phyloP scores from a whole-genome alignment of 2,329 filamentous ascomycete genomes.

The Emericellopsis atlantica region DNA sequence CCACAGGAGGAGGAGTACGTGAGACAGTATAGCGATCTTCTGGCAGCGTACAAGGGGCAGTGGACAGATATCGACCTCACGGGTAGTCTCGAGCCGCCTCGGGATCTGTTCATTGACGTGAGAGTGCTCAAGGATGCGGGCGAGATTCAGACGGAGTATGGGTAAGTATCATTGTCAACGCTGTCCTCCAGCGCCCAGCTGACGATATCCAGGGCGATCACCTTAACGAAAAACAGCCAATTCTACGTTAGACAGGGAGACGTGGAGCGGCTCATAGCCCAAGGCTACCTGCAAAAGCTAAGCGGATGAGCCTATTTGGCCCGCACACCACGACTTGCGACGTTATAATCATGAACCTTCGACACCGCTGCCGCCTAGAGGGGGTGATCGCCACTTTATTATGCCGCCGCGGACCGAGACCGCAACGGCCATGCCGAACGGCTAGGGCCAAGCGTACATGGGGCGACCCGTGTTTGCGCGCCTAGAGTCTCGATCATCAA shows the following conservation, averaged over 20 bases:
- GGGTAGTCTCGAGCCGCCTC: constrained; percentile 85
- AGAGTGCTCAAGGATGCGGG: constrained; percentile 91
- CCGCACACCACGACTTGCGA: neutral
- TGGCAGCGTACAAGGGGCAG: constrained; percentile 94
- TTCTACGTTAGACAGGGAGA: constrained; percentile 95
- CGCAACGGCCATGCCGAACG: neutral
- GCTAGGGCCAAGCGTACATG: neutral
- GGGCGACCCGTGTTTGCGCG: too few relatives aligned
- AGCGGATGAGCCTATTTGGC: constrained; percentile 20
- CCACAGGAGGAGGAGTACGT: constrained; percentile 97
- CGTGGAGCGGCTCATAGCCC: constrained; percentile 84
- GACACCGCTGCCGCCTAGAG: too few relatives aligned
- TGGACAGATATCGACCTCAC: constrained; percentile 98
- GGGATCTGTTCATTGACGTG: constrained; percentile 93
- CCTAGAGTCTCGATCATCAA: neutral
- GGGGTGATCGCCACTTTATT: too few relatives aligned
- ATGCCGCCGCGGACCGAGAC: neutral
- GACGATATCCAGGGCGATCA: constrained; percentile 60
- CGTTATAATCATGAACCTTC: too few relatives aligned
- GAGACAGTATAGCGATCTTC: constrained; percentile 76
- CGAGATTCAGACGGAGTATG: constrained; percentile 98
- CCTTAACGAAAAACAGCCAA: constrained; percentile 93
- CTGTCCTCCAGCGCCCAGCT: neutral
- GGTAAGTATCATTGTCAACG: constrained; percentile 41
- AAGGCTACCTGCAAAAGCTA: constrained; percentile 88